These are phyloP conservation scores for Cercospora zeae-maydis DNA, from an alignment of 2,329 filamentous ascomycete species.

Conservation along the genomic window DNA sequence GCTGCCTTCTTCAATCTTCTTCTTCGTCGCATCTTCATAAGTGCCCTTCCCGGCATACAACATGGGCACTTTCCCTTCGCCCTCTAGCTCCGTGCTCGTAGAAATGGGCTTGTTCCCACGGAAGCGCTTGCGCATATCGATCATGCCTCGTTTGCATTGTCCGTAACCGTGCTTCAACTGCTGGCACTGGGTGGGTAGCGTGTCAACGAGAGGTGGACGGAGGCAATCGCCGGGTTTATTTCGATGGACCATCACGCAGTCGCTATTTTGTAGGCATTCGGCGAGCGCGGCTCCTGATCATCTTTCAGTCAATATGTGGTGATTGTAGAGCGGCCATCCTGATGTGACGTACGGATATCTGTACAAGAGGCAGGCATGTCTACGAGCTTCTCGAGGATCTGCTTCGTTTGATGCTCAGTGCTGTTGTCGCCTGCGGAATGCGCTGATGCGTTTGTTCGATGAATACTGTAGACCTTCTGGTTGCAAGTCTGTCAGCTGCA, in stretches of 20 bases:
- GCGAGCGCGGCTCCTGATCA: constrained; percentile 79
- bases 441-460: neutral
- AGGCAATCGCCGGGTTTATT: constrained; percentile 86
- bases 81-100: constrained; percentile 61
- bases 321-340: neutral
- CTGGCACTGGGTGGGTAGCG: constrained; percentile 81
- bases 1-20: constrained; percentile 33
- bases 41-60: constrained; percentile 68
- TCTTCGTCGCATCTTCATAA: constrained; percentile 26
- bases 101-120: constrained; percentile 85
- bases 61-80: constrained; percentile 49
- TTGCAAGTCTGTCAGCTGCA: neutral
- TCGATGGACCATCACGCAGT: constrained; percentile 91
- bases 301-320: constrained; percentile 3
- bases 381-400: neutral
- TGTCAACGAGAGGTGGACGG: constrained; percentile 72
- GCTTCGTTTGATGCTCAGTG: neutral
- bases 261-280: constrained; percentile 90
- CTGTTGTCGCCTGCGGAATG: neutral
- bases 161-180: constrained; percentile 90
- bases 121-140: constrained; percentile 99
- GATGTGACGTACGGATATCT: constrained; percentile 73
- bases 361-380: constrained; percentile 91
- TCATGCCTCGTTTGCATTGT: constrained; percentile 92
- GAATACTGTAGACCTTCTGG: neutral